Conservation (phyloP, 352 stramenopile species). For the Globisporangium abappressorium region DNA sequence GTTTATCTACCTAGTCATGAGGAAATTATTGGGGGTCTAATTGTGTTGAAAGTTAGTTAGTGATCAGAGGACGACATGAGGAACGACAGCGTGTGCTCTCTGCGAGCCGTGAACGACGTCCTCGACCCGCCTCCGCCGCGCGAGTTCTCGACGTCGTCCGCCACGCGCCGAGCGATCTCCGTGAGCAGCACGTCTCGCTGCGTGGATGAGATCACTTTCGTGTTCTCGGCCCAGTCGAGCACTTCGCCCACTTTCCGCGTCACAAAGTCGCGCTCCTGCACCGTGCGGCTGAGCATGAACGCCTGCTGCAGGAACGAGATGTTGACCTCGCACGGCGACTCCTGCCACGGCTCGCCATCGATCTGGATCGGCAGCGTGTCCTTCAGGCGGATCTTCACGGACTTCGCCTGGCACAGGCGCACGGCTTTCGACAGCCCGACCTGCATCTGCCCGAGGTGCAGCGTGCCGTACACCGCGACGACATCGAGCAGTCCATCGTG, state of each 20-base stretch:
- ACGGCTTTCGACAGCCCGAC: constrained; percentile 81
- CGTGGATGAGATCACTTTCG: constrained; percentile 59
- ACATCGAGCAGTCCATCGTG: constrained; percentile 93
- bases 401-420: constrained; percentile 70
- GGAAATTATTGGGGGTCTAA: not conserved
- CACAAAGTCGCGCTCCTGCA: constrained; percentile 74
- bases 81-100: constrained; percentile 24
- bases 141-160: constrained; percentile 32
- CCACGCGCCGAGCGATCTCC: constrained; percentile 69
- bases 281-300: constrained; percentile 80
- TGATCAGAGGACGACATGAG: constrained; percentile 7
- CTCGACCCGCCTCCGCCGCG: constrained; percentile 4
- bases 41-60: not conserved
- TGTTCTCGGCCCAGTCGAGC: constrained; percentile 80
- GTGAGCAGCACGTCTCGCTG: constrained; percentile 71
- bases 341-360: constrained; percentile 94
- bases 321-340: constrained; percentile 75
- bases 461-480: constrained; percentile 90
- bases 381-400: constrained; percentile 51
- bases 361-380: constrained; percentile 88
- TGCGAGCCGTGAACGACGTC: constrained; percentile 15
- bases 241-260: constrained; percentile 79
- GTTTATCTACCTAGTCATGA: not conserved
- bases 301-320: constrained; percentile 84
- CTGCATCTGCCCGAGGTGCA: constrained; percentile 94